Conservation (phyloP, 352 stramenopile species). For the Halophytophthora batemanensis region DNA sequence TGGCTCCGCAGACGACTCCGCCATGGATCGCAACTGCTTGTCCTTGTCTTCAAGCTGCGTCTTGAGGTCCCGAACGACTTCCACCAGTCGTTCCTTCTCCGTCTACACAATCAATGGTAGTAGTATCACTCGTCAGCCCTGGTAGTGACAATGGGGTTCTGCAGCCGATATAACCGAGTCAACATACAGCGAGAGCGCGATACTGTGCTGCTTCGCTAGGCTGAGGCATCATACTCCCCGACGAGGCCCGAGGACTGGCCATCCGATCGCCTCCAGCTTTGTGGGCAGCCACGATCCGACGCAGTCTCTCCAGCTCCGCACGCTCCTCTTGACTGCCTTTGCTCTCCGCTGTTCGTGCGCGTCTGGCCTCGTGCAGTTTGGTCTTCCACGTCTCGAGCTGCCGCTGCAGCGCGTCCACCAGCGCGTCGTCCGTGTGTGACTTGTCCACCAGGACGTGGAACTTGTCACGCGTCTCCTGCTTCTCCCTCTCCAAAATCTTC, state of each 20-base stretch:
- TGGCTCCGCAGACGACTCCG: constrained; percentile 3
- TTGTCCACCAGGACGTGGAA: constrained; percentile 77
- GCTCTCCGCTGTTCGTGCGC: constrained; percentile 66
- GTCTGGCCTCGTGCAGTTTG: constrained; percentile 51
- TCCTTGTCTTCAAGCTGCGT: constrained; percentile 62
- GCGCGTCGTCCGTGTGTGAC: constrained; percentile 71
- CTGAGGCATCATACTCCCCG: constrained; percentile 31
- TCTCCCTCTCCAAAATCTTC: constrained; percentile 76
- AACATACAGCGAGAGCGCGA: constrained; percentile 43
- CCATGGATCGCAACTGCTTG: constrained; percentile 28
- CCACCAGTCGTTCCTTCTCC: constrained; percentile 64
- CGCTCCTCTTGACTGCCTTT: constrained; percentile 30
- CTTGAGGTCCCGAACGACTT: constrained; percentile 51
- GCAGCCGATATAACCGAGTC: neutral
- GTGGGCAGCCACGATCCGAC: constrained; percentile 25
- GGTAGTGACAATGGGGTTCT: neutral
- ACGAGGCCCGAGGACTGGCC: neutral
- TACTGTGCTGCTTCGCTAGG: constrained; percentile 51
- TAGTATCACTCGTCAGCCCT: neutral
- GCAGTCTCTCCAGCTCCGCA: constrained; percentile 49
- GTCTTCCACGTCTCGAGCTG: constrained; percentile 65
- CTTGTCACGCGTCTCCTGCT: constrained; percentile 56
- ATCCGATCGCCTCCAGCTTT: constrained; percentile 17
- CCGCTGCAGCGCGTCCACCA: constrained; percentile 72
- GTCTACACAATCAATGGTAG: constrained; percentile 21